A percentile compares a stretch with the other conserved stretches of the same genome.
phyloP scores from a whole-genome alignment of 129 eudicot genomes.

The Cynara cardunculus region DNA sequence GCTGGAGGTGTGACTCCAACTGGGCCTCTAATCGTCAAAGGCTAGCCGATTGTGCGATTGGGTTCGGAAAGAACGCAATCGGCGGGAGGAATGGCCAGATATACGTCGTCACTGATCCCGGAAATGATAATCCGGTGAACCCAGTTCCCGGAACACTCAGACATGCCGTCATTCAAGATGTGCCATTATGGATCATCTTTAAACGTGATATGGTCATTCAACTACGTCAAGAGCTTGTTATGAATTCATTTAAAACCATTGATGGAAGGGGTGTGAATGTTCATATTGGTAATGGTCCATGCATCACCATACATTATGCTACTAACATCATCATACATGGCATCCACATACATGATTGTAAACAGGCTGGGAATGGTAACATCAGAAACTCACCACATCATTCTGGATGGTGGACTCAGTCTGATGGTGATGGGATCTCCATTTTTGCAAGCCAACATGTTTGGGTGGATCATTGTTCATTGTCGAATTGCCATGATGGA shows the following conservation, averaged over 20 bases:
- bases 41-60: conserved; percentile 83
- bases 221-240: conserved; percentile 58
- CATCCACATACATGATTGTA: conserved; percentile 74
- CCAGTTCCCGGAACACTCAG: conserved; percentile 82
- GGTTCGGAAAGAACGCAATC: conserved; percentile 75
- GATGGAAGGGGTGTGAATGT: conserved; percentile 94
- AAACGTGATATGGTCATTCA: conserved; percentile 74
- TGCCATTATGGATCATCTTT: conserved; percentile 82
- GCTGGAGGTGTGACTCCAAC: conserved; percentile 86
- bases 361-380: conserved; percentile 53
- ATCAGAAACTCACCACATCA: conserved; percentile 70
- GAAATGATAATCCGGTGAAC: conserved; percentile 62
- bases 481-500: conserved; percentile 80
- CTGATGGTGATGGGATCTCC: conserved; percentile 82
- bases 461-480: conserved; percentile 87
- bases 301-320: conserved; percentile 74
- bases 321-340: conserved; percentile 84
- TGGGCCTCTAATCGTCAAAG: conserved; percentile 71
- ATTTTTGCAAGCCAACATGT: conserved; percentile 48
- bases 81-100: conserved; percentile 69
- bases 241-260: conserved; percentile 80
- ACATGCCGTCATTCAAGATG: conserved; percentile 78
- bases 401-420: conserved; percentile 69
- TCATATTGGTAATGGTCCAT: conserved; percentile 82
- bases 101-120: conserved; percentile 72